phyloP scores from a whole-genome alignment of 1,284 basidiomycete species.

The Trichosporon inkin region DNA sequence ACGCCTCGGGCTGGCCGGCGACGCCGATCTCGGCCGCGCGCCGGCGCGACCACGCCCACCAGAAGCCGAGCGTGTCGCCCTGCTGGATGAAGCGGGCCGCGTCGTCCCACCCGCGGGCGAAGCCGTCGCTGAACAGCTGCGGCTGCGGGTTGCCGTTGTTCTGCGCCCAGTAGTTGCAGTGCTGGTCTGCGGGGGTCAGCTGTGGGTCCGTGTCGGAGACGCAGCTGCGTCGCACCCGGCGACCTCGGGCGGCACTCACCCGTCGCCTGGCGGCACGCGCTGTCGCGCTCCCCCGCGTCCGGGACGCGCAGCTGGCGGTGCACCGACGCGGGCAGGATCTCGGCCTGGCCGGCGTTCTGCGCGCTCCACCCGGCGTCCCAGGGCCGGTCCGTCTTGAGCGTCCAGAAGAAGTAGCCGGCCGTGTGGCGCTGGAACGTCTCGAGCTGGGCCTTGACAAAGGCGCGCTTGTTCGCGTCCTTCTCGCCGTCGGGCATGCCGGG shows the following conservation, averaged over 20 bases:
- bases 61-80: conserved; percentile 60
- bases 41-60: conserved; percentile 58
- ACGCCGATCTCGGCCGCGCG: conserved; percentile 54
- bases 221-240: too few species aligned
- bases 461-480: conserved; percentile 54
- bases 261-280: conserved; percentile 50
- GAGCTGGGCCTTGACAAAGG: conserved; percentile 65
- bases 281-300: conserved; percentile 47
- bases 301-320: conserved; percentile 40
- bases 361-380: conserved; percentile 76
- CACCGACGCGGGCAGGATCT: conserved; percentile 60
- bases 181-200: conserved; percentile 51
- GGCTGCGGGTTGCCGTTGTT: conserved; percentile 58
- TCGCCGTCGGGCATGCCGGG: conserved; percentile 49
- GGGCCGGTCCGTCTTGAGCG: conserved; percentile 67
- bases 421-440: conserved; percentile 63
- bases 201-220: too few species aligned
- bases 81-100: conserved; percentile 56
- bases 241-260: conserved; percentile 52
- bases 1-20: conserved; percentile 50
- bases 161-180: conserved; percentile 60
- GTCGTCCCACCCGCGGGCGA: conserved; percentile 66
- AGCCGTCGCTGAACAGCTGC: conserved; percentile 64
- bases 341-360: conserved; percentile 62
- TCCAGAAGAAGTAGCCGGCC: conserved; percentile 84